Evolutionary conservation across 176 grass and related monocot species (phyloP), one percentile per base, ranked within the genome.

Genomic region (Elymus sibiricus): DNA sequence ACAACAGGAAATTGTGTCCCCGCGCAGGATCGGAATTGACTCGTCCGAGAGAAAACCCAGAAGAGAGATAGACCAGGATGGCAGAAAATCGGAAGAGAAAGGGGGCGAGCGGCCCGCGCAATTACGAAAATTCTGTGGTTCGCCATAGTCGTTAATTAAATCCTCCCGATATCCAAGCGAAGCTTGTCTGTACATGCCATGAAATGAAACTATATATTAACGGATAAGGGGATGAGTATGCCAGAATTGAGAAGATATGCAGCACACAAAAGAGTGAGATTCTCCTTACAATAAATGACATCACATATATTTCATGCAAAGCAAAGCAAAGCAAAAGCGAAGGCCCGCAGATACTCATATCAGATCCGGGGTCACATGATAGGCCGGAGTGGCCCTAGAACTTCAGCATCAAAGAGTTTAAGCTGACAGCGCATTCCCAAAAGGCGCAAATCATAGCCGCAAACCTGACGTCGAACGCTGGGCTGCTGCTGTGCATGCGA

Each of bases 401-500:
- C 78, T 86, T 71, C 63, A 21, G 29, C 29, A 38, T 67, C 14
- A 28, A 27, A 2, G 67, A 39, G 37, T 47, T 63, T 83, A 79
- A 39, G 55, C n/a, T 70, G 27, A 62, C 28, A 16, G 38, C 67
- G 62, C 62, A 46, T 63, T 13, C 22, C 22, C 4, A 78, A 79
- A 86, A 86, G 84, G 12, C 74, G 7, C 59, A 67, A 83, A 87
- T 83, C 42, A 90, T 83, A 83, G 80, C 28, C 66, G 42, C 84
- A 68, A 79, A 75, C 4, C 10, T 87, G 84, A 79, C 89, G 42
- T 47, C 71, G 38, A 28, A 56, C 64, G 49, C 28, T 37, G 49
- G 38, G 3, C 7, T 22, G 34, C 66, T 39, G 66, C 32, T 22
- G 64, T 25, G 68, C 60, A 69, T 76, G 82, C 62, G 65, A 65